Base-by-base conservation (phyloP, 129 eudicot species). In the Chrysanthemum lavandulifolium region DNA sequence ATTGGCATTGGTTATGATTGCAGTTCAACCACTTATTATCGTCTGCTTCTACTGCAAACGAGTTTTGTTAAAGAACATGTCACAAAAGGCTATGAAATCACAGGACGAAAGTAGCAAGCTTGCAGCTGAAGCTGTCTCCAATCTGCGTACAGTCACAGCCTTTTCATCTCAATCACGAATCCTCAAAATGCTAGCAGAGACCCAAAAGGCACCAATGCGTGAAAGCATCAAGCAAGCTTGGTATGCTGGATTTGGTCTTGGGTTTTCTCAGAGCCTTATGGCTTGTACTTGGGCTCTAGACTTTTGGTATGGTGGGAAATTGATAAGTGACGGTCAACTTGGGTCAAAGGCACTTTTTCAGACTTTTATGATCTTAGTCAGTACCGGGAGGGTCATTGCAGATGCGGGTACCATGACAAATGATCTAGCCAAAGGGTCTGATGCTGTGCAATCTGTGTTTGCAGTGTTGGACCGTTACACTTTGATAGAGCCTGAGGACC, bases 61-160 rank as follows among this genome's bases (percentile, higher is more conserved):
- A 2, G 95, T 86, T 50, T 73, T 94, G 12, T 83, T 94, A 16
- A 90, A 90, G 56, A 84, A 65, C 80, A 81, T 90, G 97, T 87
- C 98, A 6, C 81, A 84, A 10, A 87, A 87, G 60, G 96, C 93
- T 56, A 86, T 86, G 73, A 90, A 90, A 78, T 79, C 97, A 15
- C 98, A 94, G 84, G 88, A 82, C 1, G 96, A 88, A 74, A 94
- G 91, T 53, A 90, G 98, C 80, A 94, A 87, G 84, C 81, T 94
- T 0, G 98, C 98, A 48, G 96, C 98, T 0, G 98, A 94, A 79
- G 98, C 98, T 2, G 97, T 94, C 50, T 86, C 98, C 6, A 94
- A 94, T 74, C 84, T 90, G 13, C 84, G 96, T 54, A 90, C 96
- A 6, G 82, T 94, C 73, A 86, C 98, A 0, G 91, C 97, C 51